Percentiles rank a stretch among this genome's conserved stretches.
Evolutionary conservation across 306 rosid species (phyloP).

Genomic region (Biancaea sappan): DNA sequence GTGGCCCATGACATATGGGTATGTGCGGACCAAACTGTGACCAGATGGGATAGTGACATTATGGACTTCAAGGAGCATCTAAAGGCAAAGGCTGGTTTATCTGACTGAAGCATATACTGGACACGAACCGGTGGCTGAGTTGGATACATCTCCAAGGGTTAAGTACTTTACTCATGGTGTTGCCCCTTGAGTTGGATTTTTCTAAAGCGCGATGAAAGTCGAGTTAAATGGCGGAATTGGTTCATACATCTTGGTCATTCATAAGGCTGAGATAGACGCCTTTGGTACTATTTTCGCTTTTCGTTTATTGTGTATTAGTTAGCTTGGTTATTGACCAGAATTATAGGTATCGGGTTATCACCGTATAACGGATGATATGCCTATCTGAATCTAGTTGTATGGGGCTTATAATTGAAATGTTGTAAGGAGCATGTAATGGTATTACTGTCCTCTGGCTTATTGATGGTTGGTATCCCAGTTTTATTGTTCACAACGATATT

Average conservation of each 20-base stretch:
- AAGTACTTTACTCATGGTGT: slow-evolving; percentile 27
- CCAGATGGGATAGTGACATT: slow-evolving; percentile 90
- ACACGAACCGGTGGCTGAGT: not conserved
- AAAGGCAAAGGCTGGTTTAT: slow-evolving; percentile 74
- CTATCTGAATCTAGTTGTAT: slow-evolving; percentile 35
- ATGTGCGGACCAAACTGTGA: slow-evolving; percentile 83
- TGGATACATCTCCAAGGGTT: slow-evolving; percentile 12
- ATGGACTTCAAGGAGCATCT: slow-evolving; percentile 91
- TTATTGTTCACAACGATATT: not conserved
- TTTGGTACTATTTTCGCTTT: slow-evolving; percentile 35
- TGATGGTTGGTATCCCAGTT: not conserved
- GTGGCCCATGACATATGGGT: slow-evolving; percentile 98
- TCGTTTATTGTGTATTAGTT: not conserved
- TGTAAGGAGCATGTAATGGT: slow-evolving; percentile 20
- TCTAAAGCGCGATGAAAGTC: slow-evolving; percentile 26
- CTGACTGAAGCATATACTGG: slow-evolving; percentile 47
- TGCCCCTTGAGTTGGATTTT: slow-evolving; percentile 32
- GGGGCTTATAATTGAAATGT: slow-evolving; percentile 16
- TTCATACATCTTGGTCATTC: slow-evolving; percentile 38
- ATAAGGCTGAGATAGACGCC: slow-evolving; percentile 35
- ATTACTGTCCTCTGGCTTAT: not conserved
- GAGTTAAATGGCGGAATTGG: slow-evolving; percentile 29
- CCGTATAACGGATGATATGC: not conserved
- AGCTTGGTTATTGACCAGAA: slow-evolving; percentile 38
- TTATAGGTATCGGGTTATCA: slow-evolving; percentile 20